Percentiles rank a stretch among this genome's conserved stretches.
Conservation (phyloP, 345 rosid species). For the Syzygium aqueum region DNA sequence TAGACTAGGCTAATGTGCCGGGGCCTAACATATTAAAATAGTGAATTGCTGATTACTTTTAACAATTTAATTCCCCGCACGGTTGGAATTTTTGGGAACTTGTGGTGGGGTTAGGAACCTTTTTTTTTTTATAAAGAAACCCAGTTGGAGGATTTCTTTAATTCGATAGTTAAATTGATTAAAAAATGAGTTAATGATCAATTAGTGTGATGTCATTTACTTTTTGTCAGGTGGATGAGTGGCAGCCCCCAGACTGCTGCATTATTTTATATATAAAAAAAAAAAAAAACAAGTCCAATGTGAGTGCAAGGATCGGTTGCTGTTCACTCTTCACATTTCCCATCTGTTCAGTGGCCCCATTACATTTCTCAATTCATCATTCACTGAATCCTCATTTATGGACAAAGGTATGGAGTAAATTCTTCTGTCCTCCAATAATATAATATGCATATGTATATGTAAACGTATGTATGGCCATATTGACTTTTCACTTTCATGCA, state of each 20-base stretch:
- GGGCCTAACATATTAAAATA: background rate
- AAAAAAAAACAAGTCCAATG: background rate
- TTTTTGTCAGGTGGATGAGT: slow-evolving; percentile 1
- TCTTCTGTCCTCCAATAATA: background rate
- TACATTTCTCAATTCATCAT: background rate
- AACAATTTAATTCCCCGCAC: background rate
- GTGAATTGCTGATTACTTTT: background rate
- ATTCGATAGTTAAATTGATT: background rate
- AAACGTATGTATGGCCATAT: background rate
- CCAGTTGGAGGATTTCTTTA: background rate
- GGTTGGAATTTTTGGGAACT: background rate
- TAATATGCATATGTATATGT: background rate
- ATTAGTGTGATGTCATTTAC: background rate
- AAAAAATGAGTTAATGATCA: background rate
- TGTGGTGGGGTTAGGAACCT: background rate
- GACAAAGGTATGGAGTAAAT: background rate
- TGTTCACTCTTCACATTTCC: background rate
- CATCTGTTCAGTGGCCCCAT: background rate
- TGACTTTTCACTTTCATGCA: background rate
- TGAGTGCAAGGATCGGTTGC: background rate
- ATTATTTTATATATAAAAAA: background rate
- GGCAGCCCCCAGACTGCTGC: background rate
- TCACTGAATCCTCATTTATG: background rate
- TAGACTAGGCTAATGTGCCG: background rate
- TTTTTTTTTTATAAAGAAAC: background rate